Conservation (phyloP, 1,284 basidiomycete genomes). For the Ustilago lituana region DNA sequence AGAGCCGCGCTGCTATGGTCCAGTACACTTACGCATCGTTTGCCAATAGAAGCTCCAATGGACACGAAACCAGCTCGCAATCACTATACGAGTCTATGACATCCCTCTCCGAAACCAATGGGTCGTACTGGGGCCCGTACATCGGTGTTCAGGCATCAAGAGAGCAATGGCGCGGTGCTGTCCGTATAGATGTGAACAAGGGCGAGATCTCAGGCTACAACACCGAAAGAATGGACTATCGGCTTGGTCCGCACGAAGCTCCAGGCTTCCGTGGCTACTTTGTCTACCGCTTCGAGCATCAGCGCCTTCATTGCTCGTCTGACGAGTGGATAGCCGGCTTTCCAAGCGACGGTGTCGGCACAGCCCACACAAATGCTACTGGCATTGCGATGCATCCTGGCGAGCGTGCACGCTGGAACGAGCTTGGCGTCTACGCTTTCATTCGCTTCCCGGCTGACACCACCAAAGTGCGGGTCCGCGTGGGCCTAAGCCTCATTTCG, state of each 20-base stretch:
- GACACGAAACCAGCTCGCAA: background rate
- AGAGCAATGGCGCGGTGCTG: conserved; percentile 73
- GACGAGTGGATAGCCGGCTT: conserved; percentile 21
- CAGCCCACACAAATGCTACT: conserved; percentile 66
- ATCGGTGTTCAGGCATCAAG: conserved; percentile 78
- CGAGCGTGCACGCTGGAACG: conserved; percentile 59
- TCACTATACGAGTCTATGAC: background rate
- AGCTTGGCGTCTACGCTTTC: conserved; percentile 73
- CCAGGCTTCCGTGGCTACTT: conserved; percentile 76
- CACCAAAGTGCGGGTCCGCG: conserved; percentile 72
- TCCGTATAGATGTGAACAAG: conserved; percentile 70
- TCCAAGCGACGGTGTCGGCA: conserved; percentile 10
- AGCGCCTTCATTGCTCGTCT: conserved; percentile 4
- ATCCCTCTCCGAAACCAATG: background rate
- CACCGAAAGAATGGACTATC: conserved; percentile 74
- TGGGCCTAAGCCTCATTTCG: conserved; percentile 82
- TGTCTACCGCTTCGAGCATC: conserved; percentile 76
- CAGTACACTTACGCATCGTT: conserved; percentile 62
- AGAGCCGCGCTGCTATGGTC: conserved; percentile 81
- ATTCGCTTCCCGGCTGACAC: conserved; percentile 71
- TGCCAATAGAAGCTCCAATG: background rate
- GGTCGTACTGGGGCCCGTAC: conserved; percentile 70
- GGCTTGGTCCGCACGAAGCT: conserved; percentile 68
- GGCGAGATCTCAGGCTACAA: conserved; percentile 77
- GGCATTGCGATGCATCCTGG: conserved; percentile 69